Evolutionary conservation across 2,329 filamentous ascomycete genomes (phyloP).

Genomic region (Neofusicoccum ribis): DNA sequence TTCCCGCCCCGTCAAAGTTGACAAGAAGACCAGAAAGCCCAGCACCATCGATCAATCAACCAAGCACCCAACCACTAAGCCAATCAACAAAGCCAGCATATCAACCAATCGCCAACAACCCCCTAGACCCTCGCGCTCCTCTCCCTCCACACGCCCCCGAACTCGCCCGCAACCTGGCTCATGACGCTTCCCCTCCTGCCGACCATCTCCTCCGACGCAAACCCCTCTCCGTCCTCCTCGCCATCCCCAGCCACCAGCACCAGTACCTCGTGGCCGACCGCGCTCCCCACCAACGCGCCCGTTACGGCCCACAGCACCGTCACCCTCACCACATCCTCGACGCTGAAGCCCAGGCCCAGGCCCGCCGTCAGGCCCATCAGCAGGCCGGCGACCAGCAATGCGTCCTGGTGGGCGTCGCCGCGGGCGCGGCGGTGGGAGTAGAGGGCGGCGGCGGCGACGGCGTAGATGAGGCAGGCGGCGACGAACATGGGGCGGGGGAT

Average conservation of each 20-base stretch:
- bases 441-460: background rate
- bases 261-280: constrained; percentile 4
- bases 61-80: no score
- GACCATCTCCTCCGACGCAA: background rate
- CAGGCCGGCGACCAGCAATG: background rate
- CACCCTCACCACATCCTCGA: constrained; percentile 1
- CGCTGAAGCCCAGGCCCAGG: background rate
- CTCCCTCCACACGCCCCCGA: constrained; percentile 6
- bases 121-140: background rate
- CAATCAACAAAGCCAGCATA: no score
- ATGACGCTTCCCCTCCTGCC: constrained; percentile 6
- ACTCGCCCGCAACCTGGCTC: background rate
- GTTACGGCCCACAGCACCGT: background rate
- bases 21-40: no score
- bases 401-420: constrained; percentile 10
- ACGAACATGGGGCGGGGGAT: constrained; percentile 13
- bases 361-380: constrained; percentile 1
- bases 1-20: no score
- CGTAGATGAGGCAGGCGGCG: background rate
- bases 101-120: no score
- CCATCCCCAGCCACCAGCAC: background rate
- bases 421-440: constrained; percentile 3
- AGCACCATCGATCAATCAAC: no score
- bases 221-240: background rate
- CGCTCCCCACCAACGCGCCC: background rate